Base-by-base conservation (phyloP, 2,329 filamentous ascomycete species). In the Rhytidhysteron rufulum region DNA sequence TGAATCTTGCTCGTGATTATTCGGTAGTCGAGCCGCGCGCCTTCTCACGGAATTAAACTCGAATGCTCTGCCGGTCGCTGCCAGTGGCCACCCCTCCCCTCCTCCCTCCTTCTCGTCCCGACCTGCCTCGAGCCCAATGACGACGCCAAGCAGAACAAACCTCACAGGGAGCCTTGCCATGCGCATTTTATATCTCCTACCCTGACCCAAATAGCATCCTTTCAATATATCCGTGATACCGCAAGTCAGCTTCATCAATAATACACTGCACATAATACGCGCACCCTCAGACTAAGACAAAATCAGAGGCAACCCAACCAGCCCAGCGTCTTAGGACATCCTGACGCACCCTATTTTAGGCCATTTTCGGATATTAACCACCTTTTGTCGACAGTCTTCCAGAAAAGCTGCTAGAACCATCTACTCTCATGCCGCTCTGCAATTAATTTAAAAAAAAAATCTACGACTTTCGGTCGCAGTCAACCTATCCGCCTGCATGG, bases 11-110 rank as follows among this genome's bases (percentile, higher is more conserved):
- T 22, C 30, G n/a, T 32, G 29, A 24, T 24, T 27, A n/a, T n/a
- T n/a, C n/a, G n/a, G n/a, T 30, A 15, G 20, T 15, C 9, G 27
- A 32, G 29, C 27, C 35, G 35, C 35, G 35, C 35, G 35, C 35
- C n/a, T 27, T 27, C 24, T 8, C 24, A 7, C 13, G 8, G 13
- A 27, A 7, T 13, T 27, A n/a, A n/a, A n/a, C 13, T 27, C 8
- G 7, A 27, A 27, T 27, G 24, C 13, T 7, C 24, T 27, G 13
- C 24, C 24, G 13, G 24, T 13, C 24, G 24, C 24, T 27, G 24
- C 8, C 24, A 27, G n/a, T n/a, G n/a, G 16, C 19, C 10, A 22
- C 21, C 20, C n/a, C 31, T 18, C 32, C n/a, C 35, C 35, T 25
- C 17, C 3, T 10, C 25, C 22, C 22, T n/a, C n/a, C n/a, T n/a